Percentiles rank a stretch among this genome's conserved stretches.
Evolutionary conservation across 306 rosid species (phyloP).

Genomic region (Quercus engelmannii): DNA sequence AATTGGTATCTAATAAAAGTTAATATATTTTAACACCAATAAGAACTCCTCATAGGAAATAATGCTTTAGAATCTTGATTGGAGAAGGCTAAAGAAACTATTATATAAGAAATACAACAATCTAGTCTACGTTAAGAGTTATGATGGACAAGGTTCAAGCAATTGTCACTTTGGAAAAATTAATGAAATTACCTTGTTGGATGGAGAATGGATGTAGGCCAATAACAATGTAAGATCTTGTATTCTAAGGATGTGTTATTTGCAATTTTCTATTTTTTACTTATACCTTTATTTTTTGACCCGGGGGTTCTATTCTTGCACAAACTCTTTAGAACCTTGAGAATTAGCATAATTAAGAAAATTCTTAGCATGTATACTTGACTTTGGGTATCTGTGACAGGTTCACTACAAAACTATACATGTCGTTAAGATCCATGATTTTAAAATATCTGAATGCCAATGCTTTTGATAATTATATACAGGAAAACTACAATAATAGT

Average conservation of each 20-base stretch:
- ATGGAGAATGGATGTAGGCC: not conserved
- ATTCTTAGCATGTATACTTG: too few species aligned
- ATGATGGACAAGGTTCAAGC: not conserved
- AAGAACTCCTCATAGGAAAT: not conserved
- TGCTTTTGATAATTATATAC: too few species aligned
- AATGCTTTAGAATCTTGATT: not conserved
- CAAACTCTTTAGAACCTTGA: too few species aligned
- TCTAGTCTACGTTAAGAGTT: not conserved
- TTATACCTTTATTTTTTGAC: not conserved
- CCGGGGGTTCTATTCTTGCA: too few species aligned
- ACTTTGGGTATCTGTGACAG: too few species aligned
- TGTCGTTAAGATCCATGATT: too few species aligned
- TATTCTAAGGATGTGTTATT: not conserved
- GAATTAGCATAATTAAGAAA: too few species aligned
- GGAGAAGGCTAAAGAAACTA: not conserved
- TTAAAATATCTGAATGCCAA: too few species aligned
- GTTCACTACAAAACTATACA: too few species aligned
- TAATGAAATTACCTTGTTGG: not conserved
- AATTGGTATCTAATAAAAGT: not conserved
- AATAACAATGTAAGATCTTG: not conserved
- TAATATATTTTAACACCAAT: not conserved
- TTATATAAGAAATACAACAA: not conserved
- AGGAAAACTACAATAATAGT: too few species aligned
- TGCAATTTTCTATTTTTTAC: not conserved
- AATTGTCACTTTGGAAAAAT: not conserved